Conservation (phyloP, 179 eudicot genomes). For the Actinidia chinensis region DNA sequence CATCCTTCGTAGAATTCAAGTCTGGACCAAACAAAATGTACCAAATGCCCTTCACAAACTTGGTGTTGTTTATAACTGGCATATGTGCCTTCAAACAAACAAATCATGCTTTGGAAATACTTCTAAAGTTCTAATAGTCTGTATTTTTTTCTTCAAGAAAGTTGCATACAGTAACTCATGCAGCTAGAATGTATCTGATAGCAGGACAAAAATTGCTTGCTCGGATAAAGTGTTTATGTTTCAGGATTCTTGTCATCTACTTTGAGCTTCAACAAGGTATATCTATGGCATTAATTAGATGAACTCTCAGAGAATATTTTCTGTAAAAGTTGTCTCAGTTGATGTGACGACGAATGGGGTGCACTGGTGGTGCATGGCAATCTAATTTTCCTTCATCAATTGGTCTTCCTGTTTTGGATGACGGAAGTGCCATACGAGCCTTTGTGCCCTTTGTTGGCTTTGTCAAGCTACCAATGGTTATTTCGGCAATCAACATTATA, state of each 20-base stretch:
- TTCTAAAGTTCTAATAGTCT: not conserved
- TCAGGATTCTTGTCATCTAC: not conserved
- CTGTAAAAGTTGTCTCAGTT: too few species aligned
- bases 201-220: not conserved
- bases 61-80: not conserved
- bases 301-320: too few species aligned
- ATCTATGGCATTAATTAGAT: not conserved
- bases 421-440: not conserved
- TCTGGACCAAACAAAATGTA: not conserved
- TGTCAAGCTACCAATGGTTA: conserved; percentile 1
- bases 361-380: not conserved
- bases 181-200: not conserved
- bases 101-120: not conserved
- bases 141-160: not conserved
- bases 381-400: not conserved
- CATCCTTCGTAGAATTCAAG: not conserved
- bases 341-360: not conserved
- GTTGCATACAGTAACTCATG: not conserved
- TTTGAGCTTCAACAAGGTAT: not conserved
- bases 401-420: not conserved
- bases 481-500: not conserved
- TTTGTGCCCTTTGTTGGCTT: not conserved
- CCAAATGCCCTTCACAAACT: not conserved
- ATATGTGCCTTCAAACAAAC: not conserved
- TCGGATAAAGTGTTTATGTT: not conserved